Percentiles rank a stretch among this genome's conserved stretches.
phyloP scores from a whole-genome alignment of 768 basidiomycete genomes.

The Coprinopsis sp. region DNA sequence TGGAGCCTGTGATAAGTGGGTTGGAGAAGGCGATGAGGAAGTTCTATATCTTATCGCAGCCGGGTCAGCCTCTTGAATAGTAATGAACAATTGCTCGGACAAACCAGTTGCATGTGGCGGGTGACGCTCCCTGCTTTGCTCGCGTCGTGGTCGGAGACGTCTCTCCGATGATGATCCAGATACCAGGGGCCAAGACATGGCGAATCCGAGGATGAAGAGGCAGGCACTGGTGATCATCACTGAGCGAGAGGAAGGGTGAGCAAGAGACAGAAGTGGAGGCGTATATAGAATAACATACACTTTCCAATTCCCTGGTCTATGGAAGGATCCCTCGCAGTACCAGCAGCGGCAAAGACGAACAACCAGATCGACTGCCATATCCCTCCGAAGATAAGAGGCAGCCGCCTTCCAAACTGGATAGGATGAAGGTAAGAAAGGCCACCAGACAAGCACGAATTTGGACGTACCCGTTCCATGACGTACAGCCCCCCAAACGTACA shows the following conservation, averaged over 20 bases:
- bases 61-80: background rate
- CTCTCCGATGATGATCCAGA: conserved; percentile 78
- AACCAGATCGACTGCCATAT: conserved; percentile 69
- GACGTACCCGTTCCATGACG: conserved; percentile 61
- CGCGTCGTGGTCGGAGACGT: conserved; percentile 71
- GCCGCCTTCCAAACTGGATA: conserved; percentile 58
- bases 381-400: conserved; percentile 63
- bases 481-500: conserved; percentile 73
- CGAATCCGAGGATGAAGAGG: conserved; percentile 68
- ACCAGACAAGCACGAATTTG: conserved; percentile 1
- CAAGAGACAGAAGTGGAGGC: no score
- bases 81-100: conserved; percentile 4
- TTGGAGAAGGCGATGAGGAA: conserved; percentile 76
- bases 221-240: conserved; percentile 67
- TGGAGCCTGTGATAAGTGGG: conserved; percentile 59
- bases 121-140: conserved; percentile 64
- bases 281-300: no score
- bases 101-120: conserved; percentile 58
- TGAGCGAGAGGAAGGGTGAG: no score
- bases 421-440: no score
- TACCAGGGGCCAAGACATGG: conserved; percentile 68
- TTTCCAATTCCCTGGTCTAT: conserved; percentile 47
- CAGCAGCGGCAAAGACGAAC: conserved; percentile 69
- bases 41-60: conserved; percentile 46
- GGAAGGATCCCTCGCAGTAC: conserved; percentile 55